A percentile compares a stretch with the other conserved stretches of the same genome.
phyloP scores from a whole-genome alignment of 192 early-diverging fungal species.

The Coemansia sp. region DNA sequence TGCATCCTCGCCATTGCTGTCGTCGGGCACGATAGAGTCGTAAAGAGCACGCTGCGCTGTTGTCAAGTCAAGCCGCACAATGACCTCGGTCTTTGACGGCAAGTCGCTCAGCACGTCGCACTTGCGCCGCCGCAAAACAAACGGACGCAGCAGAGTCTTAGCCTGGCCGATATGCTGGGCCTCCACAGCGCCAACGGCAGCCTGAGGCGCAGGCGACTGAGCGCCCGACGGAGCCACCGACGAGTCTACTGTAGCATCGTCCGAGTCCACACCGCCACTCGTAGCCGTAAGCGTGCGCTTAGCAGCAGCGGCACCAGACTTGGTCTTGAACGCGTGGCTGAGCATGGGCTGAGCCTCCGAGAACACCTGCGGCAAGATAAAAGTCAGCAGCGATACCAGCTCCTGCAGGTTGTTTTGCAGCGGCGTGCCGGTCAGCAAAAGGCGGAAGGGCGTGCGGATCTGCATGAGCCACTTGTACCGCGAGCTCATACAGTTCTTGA shows the following conservation, averaged over 20 bases:
- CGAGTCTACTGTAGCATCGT: conserved; percentile 29
- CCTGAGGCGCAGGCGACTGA: conserved; percentile 28
- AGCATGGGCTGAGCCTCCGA: conserved; percentile 53
- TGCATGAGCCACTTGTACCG: conserved; percentile 78
- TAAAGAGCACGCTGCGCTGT: conserved; percentile 60
- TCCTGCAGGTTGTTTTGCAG: conserved; percentile 98
- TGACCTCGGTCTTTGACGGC: conserved; percentile 62
- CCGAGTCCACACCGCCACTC: conserved; percentile 22
- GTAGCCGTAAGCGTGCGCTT: conserved; percentile 8
- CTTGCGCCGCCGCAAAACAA: conserved; percentile 86
- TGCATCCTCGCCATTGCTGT: conserved; percentile 1
- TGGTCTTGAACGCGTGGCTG: conserved; percentile 51
- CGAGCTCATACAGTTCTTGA: conserved; percentile 83
- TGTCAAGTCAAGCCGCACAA: conserved; percentile 59
- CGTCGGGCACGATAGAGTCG: conserved; percentile 48
- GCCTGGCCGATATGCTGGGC: conserved; percentile 75
- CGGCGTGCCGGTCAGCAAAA: conserved; percentile 99
- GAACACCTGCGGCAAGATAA: conserved; percentile 87
- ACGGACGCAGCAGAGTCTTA: conserved; percentile 83
- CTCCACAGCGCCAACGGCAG: conserved; percentile 31
- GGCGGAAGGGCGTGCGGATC: conserved; percentile 75
- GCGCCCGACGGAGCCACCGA: conserved; percentile 30
- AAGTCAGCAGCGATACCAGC: conserved; percentile 96
- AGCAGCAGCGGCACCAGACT: not conserved
- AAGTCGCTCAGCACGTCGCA: conserved; percentile 68